phyloP scores from a whole-genome alignment of 1,139 yeast species.

The Yamadazyma triangularis region DNA sequence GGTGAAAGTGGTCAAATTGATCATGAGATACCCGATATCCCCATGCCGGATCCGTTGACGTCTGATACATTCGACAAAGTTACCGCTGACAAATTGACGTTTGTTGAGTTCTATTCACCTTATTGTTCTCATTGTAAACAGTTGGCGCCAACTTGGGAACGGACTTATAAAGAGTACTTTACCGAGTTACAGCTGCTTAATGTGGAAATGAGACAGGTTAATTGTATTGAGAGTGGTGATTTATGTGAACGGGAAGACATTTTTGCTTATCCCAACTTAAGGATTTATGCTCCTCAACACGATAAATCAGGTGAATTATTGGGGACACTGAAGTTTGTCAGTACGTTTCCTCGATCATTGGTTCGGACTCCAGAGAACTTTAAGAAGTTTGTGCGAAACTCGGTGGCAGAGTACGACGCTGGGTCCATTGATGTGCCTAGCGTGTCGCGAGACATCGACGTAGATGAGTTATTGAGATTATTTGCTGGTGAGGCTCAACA shows the following conservation, averaged over 20 bases:
- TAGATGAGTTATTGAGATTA: constrained; percentile 33
- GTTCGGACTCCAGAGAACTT: constrained; percentile 47
- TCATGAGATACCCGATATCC: not conserved
- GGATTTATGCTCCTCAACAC: constrained; percentile 54
- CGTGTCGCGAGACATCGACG: constrained; percentile 27
- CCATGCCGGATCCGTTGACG: constrained; percentile 20
- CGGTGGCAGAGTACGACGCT: constrained; percentile 43
- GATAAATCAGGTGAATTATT: constrained; percentile 22
- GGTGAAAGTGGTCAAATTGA: too few relatives aligned
- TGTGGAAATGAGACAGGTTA: constrained; percentile 61
- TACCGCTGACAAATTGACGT: constrained; percentile 44
- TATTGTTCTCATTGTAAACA: constrained; percentile 66
- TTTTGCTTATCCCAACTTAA: constrained; percentile 51
- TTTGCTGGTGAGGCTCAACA: constrained; percentile 43
- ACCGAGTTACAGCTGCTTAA: constrained; percentile 33
- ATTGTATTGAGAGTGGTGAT: constrained; percentile 71
- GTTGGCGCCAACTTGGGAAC: constrained; percentile 63
- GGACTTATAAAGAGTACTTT: constrained; percentile 43
- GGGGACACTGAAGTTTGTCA: constrained; percentile 34
- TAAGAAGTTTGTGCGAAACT: constrained; percentile 48
- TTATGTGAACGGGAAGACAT: constrained; percentile 61
- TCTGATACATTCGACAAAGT: constrained; percentile 38
- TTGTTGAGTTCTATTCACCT: constrained; percentile 67
- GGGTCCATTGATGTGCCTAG: constrained; percentile 34
- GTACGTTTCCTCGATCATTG: constrained; percentile 42